Base-by-base conservation (phyloP, 1,284 basidiomycete species). In the Tylopilus sp. region DNA sequence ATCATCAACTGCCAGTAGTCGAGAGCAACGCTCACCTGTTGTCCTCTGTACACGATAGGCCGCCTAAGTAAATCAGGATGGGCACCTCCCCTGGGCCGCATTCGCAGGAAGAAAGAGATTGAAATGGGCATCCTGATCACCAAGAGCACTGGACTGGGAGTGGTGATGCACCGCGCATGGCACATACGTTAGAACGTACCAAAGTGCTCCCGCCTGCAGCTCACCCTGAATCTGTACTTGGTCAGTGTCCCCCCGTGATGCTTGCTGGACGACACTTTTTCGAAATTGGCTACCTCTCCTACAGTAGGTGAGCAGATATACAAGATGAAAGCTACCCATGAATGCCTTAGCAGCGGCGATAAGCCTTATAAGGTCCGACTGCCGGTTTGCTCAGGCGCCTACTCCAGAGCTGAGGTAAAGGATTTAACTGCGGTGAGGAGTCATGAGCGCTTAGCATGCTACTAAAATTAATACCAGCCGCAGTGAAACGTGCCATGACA, bases 1-100 rank as follows among this genome's bases (percentile, higher is more conserved):
- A 31, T 16, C n/a, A 40, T 40, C n/a, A 25, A 41, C 33, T 34
- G 7, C 16, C 13, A n/a, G 51, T 36, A n/a, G 31, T 34, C 9
- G 36, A 42, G 34, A 40, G 19, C 11, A 25, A 59, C 13, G 29
- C 77, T 51, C 61, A 89, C 87, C 85, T 96, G 52, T 92, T 98
- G 67, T 98, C 96, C 68, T 98, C 97, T 13, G 85, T 98, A 71
- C 97, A 99, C 1, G 92, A 94, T 49, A 99, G 69, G 3, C 96
- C 96, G 3, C 95, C 86, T 40, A 99, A 85, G 69, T 93, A 99
- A 59, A 91, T 80, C 8, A 99, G 74, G 3, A 96, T 73, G 0
- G 95, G 94, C 0, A 87, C 89, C 54, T 88, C 19, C 66, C 61
- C 33, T 70, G 60, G 42, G 71, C 58, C 1, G 86, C 79, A 43